These are phyloP conservation scores for Macroventuria anomochaeta DNA, from an alignment of 2,329 filamentous ascomycete genomes.

Conservation along the genomic window DNA sequence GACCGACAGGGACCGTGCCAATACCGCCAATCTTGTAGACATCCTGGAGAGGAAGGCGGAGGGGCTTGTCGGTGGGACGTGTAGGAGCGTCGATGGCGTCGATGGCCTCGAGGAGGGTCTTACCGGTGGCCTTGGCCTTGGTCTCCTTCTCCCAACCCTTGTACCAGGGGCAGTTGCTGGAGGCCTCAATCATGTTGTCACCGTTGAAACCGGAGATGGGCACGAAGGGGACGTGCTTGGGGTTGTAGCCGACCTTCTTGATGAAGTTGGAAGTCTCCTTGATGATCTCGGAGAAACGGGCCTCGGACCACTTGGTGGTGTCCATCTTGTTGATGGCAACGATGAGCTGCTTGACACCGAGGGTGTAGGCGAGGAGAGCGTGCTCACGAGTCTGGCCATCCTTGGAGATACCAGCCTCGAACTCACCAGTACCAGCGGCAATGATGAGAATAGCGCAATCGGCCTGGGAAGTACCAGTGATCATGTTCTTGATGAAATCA, in stretches of 20 bases:
- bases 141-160: slow-evolving; percentile 99
- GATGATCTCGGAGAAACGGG: slow-evolving; percentile 98
- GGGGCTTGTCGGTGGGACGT: slow-evolving; percentile 98
- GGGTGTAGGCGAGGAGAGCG: slow-evolving; percentile 99
- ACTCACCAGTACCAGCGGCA: slow-evolving; percentile 99
- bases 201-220: slow-evolving; percentile 99
- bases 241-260: slow-evolving; percentile 99
- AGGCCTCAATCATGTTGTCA: slow-evolving; percentile 97
- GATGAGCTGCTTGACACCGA: slow-evolving; percentile 99
- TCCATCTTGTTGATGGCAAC: slow-evolving; percentile 99
- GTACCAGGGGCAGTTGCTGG: slow-evolving; percentile 99
- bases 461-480: slow-evolving; percentile 99
- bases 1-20: slow-evolving; percentile 98
- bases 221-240: slow-evolving; percentile 97
- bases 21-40: slow-evolving; percentile 99
- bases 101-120: slow-evolving; percentile 99
- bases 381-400: slow-evolving; percentile 99
- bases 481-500: slow-evolving; percentile 99
- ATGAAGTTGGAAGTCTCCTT: slow-evolving; percentile 99
- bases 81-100: slow-evolving; percentile 91
- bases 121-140: slow-evolving; percentile 87
- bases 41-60: slow-evolving; percentile 99
- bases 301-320: slow-evolving; percentile 97
- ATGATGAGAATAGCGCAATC: slow-evolving; percentile 99
- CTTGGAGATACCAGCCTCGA: slow-evolving; percentile 99